Base-by-base conservation (phyloP, 2,329 filamentous ascomycete species). In the Paecilomyces dactylethromorphus region DNA sequence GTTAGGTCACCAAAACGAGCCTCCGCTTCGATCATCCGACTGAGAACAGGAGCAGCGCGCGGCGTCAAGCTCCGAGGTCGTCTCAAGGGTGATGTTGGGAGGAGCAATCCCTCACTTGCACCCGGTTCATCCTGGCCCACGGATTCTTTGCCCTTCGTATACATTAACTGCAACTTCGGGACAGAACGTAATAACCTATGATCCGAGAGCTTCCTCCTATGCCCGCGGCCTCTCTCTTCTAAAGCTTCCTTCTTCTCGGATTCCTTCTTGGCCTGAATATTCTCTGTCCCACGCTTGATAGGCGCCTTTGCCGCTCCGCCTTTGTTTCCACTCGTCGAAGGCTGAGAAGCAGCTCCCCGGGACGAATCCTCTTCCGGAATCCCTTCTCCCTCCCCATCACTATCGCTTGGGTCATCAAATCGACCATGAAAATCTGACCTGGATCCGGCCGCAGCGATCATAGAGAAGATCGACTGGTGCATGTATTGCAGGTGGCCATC, bases 391-490 rank as follows among this genome's bases (percentile, higher is more conserved):
- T 81, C 81, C n/a, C 77, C 82, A 54, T 90, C 88, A 63, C 92
- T 92, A 66, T 93, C 91, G 66, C 90, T 94, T 49, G 89, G 92
- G 64, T 89, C 88, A 68, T 92, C 89, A 72, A 94, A 93, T 39
- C 89, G 85, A 60, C 89, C 84, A 72, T 90, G 87, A 69, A 95
- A 92, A 74, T 95, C 89, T 56, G 89, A 87, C 60, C 86, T 86
- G 31, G 91, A 92, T 6, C 92, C 91, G 39, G 91, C 91, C 15
- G 91, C 91, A 6, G 92, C 90, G 65, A 97, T 92, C 76, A 97
- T 85, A 57, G 91, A 92, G 73, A 97, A 96, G 58, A 97, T 87
- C 64, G 91, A 95, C 79, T 96, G 92, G 74, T 96, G 94, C 87
- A 96, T 91, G 69, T 92, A 91, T 61, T 81, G 76, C 54, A 78